These are phyloP conservation scores for Pleurotus pulmonarius DNA, from an alignment of 768 basidiomycete species.

Conservation along the genomic window DNA sequence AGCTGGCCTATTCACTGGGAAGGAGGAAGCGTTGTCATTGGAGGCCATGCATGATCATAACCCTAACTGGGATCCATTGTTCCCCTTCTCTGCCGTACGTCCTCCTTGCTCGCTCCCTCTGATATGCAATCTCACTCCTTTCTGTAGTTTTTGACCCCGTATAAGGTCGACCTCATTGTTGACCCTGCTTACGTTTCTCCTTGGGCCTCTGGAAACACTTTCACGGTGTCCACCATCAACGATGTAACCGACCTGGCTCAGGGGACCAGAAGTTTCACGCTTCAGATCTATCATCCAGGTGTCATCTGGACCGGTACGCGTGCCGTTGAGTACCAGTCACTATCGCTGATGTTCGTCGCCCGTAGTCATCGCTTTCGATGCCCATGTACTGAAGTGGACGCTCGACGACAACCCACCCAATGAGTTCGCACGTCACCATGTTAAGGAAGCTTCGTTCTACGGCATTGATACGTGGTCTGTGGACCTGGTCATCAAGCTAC, in stretches of 20 bases:
- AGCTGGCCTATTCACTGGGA: slow-evolving; percentile 52
- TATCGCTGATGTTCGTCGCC: not conserved
- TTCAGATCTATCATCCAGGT: slow-evolving; percentile 73
- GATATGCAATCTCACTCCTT: slow-evolving; percentile 5
- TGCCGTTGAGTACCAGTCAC: not conserved
- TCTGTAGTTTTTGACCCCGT: slow-evolving; percentile 76
- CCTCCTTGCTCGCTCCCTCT: not conserved
- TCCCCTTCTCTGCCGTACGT: slow-evolving; percentile 73
- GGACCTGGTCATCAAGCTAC: slow-evolving; percentile 64
- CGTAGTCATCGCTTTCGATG: slow-evolving; percentile 84
- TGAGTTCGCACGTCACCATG: slow-evolving; percentile 75
- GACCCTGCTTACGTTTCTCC: slow-evolving; percentile 47
- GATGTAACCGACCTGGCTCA: slow-evolving; percentile 48
- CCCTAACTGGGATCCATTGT: slow-evolving; percentile 84
- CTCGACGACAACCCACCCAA: slow-evolving; percentile 76
- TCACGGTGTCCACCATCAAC: slow-evolving; percentile 56
- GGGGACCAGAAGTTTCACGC: slow-evolving; percentile 66
- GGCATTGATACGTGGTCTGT: slow-evolving; percentile 70
- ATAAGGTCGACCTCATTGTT: slow-evolving; percentile 66
- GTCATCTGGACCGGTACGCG: slow-evolving; percentile 78
- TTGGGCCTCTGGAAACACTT: slow-evolving; percentile 34
- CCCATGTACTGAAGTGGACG: slow-evolving; percentile 83
- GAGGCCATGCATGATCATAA: slow-evolving; percentile 74
- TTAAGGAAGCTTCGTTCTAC: slow-evolving; percentile 90
- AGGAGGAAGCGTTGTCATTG: slow-evolving; percentile 33